Base-by-base conservation (phyloP, 345 rosid genomes). In the Heritiera littoralis region DNA sequence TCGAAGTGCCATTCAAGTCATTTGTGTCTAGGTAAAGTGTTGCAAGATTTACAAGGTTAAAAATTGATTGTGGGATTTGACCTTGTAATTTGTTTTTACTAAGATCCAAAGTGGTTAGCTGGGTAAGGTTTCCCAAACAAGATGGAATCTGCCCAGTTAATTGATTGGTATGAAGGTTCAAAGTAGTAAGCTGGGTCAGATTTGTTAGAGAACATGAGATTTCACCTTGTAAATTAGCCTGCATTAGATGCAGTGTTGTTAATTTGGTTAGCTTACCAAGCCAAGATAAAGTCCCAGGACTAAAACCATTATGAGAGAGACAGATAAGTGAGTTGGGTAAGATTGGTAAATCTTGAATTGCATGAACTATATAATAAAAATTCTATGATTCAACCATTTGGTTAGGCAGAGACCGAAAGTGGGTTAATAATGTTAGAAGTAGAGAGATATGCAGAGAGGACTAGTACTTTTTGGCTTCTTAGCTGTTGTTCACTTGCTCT, bases 41-140 rank as follows among this genome's bases (percentile, higher is more conserved):
- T 9, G 13, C 1, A 35, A 84, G 74, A 51, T 63, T 59, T 4
- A 9, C 20, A 7, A 66, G 83, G 9, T 74, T 8, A 40, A 15
- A 80, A 14, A 80, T 28, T 0, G 79, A 66, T 20, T 13, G 15
- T 28, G 83, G 82, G 10, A 87, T 66, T 49, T 67, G 6, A 30
- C 89, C 87, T 3, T 64, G 51, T 2, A 85, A 59, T 6, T 71
- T 23, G 13, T 84, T 87, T 0, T 0, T 0, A 1, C 55, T 38
- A n/a, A 86, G 75, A 52, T 6, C 0, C 7, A 86, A 0, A 1
- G 0, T 0, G 2, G 2, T 4, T 1, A 84, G 23, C 0, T 30
- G 72, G 18, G 80, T 64, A 28, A 86, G 76, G 46, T 69, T 81
- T 13, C 32, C 10, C 0, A 81, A 20, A 28, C 72, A 55, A 18